Base-by-base conservation (phyloP, 306 rosid species). In the Vigna angularis region DNA sequence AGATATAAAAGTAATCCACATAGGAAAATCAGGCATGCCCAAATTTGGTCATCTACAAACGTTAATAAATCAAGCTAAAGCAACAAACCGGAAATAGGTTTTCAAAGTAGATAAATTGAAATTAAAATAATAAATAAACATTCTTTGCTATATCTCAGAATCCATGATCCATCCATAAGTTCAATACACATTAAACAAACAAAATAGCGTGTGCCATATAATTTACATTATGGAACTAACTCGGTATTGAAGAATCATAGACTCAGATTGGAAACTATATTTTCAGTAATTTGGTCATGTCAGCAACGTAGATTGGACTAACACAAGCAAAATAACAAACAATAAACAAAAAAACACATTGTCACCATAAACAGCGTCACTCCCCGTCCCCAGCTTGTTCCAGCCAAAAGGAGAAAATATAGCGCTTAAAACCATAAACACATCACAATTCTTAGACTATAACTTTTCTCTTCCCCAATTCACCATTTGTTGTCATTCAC, bases 1-100 rank as follows among this genome's bases (percentile, higher is more conserved):
- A 80, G 50, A 83, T 74, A 73, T 34, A 18, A 55, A 75, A 66
- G 59, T 49, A 74, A 49, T 74, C 62, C 79, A 70, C 4, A 8
- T 8, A 36, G 22, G 17, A 81, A 81, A 76, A 71, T 69, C 52
- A 48, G 52, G 40, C 18, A 71, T 65, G 18, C 48, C 68, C 15
- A 72, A 50, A 48, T 50, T 66, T 51, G 63, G 80, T 71, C 22
- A 47, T 65, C 70, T 57, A 24, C n/a, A 5, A 74, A 38, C 26
- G 7, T 15, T 71, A 15, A 48, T 58, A 66, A 61, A 70, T 72
- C 65, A 81, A 77, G 55, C 80, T 51, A 76, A 36, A 65, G 8
- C 69, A 76, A 18, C 49, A 68, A 74, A 36, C 28, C n/a, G 5
- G 20, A 65, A 56, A 1, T 47, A 83, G 62, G 10, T 24, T 70